Conservation (phyloP, 129 eudicot genomes). For the Erigeron canadensis region DNA sequence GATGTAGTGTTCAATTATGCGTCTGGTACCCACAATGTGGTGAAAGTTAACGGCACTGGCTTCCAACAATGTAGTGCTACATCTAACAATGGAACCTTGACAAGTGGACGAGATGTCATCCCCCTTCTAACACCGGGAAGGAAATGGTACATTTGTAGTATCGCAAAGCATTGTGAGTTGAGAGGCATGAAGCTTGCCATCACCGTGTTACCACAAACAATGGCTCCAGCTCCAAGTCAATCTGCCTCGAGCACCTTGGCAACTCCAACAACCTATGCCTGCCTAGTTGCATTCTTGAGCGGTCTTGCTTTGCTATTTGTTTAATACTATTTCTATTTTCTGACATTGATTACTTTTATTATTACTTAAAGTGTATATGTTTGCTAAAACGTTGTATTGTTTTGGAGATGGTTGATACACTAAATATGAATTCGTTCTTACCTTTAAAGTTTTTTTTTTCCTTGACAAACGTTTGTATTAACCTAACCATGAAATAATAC, state of each 20-base stretch:
- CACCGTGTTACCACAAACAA: constrained; percentile 27
- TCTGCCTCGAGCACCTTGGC: constrained; percentile 6
- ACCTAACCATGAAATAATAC: too few relatives aligned
- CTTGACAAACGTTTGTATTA: too few relatives aligned
- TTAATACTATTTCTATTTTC: neutral
- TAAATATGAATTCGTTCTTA: neutral
- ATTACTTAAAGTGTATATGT: neutral
- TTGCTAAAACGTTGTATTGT: neutral
- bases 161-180: constrained; percentile 30
- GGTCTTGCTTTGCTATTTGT: constrained; percentile 12
- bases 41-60: constrained; percentile 36
- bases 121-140: constrained; percentile 44
- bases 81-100: constrained; percentile 9
- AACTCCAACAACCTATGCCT: neutral
- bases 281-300: constrained; percentile 16
- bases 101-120: constrained; percentile 41
- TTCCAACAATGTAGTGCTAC: constrained; percentile 39
- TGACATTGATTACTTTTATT: neutral
- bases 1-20: constrained; percentile 40
- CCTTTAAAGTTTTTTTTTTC: too few relatives aligned
- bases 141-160: constrained; percentile 55
- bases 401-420: constrained; percentile 1
- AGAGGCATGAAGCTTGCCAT: constrained; percentile 36
- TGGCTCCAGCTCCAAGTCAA: constrained; percentile 25
- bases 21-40: constrained; percentile 29